Conservation (phyloP, 495 filamentous ascomycete genomes). For the Niebla homalea region DNA sequence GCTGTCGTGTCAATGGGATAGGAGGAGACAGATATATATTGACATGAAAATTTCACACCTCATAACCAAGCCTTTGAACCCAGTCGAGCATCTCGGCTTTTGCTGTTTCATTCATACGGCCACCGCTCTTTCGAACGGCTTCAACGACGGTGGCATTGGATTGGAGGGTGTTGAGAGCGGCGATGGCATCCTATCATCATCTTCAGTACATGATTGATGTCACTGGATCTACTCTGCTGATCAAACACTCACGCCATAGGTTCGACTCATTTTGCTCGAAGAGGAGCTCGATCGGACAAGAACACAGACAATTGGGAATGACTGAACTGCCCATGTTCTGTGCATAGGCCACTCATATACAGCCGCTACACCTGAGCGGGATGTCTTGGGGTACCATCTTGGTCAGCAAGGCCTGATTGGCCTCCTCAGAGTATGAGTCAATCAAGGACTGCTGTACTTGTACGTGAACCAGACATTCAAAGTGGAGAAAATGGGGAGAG, state of each 20-base stretch:
- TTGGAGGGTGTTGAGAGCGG: conserved; percentile 79
- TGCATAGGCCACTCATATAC: too few relatives aligned
- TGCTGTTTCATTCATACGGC: conserved; percentile 50
- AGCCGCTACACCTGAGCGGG: too few relatives aligned
- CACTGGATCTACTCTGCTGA: not conserved
- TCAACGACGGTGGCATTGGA: conserved; percentile 72
- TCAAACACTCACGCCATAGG: not conserved
- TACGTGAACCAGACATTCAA: too few relatives aligned
- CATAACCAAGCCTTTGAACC: conserved; percentile 64
- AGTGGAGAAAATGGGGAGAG: too few relatives aligned
- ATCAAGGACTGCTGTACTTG: too few relatives aligned
- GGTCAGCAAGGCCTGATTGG: too few relatives aligned
- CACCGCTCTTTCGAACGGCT: conserved; percentile 54
- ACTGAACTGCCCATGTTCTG: too few relatives aligned
- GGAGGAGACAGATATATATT: not conserved
- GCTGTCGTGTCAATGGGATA: not conserved
- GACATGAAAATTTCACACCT: conserved; percentile 35
- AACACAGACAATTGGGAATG: too few relatives aligned
- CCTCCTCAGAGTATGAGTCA: too few relatives aligned
- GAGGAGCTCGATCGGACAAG: not conserved
- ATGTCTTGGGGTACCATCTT: too few relatives aligned
- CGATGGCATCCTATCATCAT: conserved; percentile 55
- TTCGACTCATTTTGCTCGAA: conserved; percentile 1
- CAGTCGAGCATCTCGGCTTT: conserved; percentile 68
- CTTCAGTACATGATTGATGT: not conserved